Conservation (phyloP, 2,329 filamentous ascomycete genomes). For the Talaromyces islandicus region DNA sequence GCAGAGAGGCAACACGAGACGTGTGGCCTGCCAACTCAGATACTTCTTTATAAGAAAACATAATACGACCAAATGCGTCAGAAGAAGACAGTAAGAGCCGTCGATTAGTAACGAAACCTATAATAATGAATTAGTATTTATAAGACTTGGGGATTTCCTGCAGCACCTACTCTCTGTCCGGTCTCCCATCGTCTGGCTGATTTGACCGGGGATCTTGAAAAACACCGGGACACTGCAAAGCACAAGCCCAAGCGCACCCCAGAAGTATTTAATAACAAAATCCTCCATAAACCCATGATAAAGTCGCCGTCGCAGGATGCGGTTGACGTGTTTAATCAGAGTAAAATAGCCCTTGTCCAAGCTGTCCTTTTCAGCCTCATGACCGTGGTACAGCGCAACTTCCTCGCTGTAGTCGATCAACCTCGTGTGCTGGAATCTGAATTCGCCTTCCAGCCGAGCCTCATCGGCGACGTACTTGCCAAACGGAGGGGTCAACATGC, state of each 20-base stretch:
- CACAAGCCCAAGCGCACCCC: constrained; percentile 85
- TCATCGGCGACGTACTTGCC: constrained; percentile 97
- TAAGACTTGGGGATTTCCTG: neutral
- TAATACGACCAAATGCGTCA: constrained; percentile 89
- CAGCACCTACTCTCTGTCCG: constrained; percentile 51
- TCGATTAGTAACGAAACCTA: constrained; percentile 85
- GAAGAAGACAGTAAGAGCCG: constrained; percentile 88
- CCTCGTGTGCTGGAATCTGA: constrained; percentile 88
- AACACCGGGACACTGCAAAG: constrained; percentile 95
- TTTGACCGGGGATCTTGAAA: constrained; percentile 75
- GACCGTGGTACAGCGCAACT: constrained; percentile 83
- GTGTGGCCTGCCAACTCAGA: constrained; percentile 95
- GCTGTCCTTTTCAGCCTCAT: constrained; percentile 91
- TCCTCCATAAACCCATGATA: constrained; percentile 99
- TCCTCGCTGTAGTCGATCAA: constrained; percentile 96
- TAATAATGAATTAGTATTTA: constrained; percentile 11
- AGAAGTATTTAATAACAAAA: constrained; percentile 99
- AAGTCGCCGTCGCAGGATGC: constrained; percentile 81
- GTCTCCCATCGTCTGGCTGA: constrained; percentile 46
- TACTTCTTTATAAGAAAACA: constrained; percentile 97
- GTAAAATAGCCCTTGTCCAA: constrained; percentile 99
- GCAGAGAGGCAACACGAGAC: constrained; percentile 77
- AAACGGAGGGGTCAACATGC: constrained; percentile 88
- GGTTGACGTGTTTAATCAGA: constrained; percentile 96
- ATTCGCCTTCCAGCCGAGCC: constrained; percentile 88